Evolutionary conservation across 2,329 filamentous ascomycete genomes (phyloP), one percentile per base, ranked within the genome.

Genomic region (Tolypocladium cylindrosporum): DNA sequence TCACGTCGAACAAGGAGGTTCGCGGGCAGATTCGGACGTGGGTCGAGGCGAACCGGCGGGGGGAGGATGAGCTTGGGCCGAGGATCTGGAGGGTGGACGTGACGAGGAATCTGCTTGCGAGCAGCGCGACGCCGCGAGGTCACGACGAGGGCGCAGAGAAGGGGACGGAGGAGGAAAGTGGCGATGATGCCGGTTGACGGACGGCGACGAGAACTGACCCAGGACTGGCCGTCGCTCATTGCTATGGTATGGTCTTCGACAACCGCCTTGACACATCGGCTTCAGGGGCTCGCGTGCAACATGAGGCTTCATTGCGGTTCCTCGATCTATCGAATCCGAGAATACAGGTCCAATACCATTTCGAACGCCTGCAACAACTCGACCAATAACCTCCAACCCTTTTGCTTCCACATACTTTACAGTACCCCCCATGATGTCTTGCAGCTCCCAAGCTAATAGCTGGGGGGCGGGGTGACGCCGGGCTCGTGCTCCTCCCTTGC

Each of bases 1-100:
- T 76, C 2, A 76, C 74, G 8, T 74, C 72, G 6, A 76, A 75
- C 56, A 74, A 73, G 62, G 74, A 76, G 62, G 67, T 74, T 11
- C 61, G 66, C n/a, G 69, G 68, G 11, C 70, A 73, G 57, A 64
- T 73, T 7, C 61, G 64, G 31, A 72, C 69, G 9, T 71, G 70
- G 67, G 62, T 74, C 7, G 71, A 74, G 57, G 60, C 63, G 10
- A 61, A 70, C 43, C 62, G 71, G 6, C 63, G 55, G 6, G 39
- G 54, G 2, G 67, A 69, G 3, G 62, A 66, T 6, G 72, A 74
- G 52, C 37, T 54, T 14, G 71, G 71, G 27, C 72, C 72, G 31
- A 48, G 54, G 19, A 67, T 74, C n/a, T 72, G 67, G 66, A 65
- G 65, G 42, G 57, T 74, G 10, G 66, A 71, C 54, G 67, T 72